Evolutionary conservation across 2,329 filamentous ascomycete species (phyloP).

Genomic region (Lomentospora prolificans): DNA sequence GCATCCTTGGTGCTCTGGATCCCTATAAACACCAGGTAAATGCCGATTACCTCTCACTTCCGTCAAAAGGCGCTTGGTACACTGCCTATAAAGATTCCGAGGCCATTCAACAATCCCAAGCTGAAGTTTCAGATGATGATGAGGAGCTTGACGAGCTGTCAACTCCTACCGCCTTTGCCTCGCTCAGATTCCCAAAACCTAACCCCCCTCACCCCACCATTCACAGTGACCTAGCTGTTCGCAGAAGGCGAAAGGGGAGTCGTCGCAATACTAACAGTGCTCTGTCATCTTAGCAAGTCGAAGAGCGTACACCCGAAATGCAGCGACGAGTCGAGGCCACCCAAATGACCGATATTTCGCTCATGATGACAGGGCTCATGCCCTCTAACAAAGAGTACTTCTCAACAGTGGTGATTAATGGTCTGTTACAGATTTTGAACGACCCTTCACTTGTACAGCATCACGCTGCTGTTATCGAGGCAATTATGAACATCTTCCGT

Average conservation of each 20-base stretch:
- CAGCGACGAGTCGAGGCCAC: conserved; percentile 55
- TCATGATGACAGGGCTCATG: conserved; percentile 96
- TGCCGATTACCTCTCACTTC: not conserved
- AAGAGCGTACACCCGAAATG: conserved; percentile 77
- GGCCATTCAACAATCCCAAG: not conserved
- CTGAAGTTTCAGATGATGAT: conserved; percentile 1
- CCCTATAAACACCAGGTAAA: conserved; percentile 81
- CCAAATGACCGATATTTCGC: conserved; percentile 79
- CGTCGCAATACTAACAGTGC: not conserved
- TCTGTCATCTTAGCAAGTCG: conserved; percentile 52
- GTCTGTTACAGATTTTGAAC: conserved; percentile 81
- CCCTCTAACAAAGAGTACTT: conserved; percentile 98
- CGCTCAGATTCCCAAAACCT: not conserved
- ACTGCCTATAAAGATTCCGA: not conserved
- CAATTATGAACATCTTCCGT: conserved; percentile 97
- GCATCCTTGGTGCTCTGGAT: conserved; percentile 87
- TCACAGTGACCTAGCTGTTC: not conserved
- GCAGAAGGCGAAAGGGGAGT: too few species aligned
- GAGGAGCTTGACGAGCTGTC: not conserved
- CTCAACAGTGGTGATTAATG: conserved; percentile 94
- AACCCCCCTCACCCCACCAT: not conserved
- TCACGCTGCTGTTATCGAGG: conserved; percentile 89
- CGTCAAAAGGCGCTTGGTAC: not conserved
- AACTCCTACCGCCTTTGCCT: not conserved
- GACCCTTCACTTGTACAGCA: conserved; percentile 84